These are phyloP conservation scores for Solanum okadae DNA, from an alignment of 257 asterid species.

Conservation along the genomic window DNA sequence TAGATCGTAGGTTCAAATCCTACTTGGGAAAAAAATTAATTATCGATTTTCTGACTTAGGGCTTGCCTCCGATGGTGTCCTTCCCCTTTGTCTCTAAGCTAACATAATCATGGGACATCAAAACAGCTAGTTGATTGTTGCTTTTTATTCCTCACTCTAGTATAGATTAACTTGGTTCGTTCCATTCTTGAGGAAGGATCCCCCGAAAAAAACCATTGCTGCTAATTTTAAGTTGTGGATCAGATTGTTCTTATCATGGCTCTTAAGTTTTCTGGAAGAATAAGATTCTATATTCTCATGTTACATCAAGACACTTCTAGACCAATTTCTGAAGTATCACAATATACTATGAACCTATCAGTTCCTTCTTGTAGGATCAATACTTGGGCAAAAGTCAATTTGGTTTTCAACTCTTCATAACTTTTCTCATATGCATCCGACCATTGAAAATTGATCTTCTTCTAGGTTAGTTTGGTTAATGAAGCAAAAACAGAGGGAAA, in stretches of 20 bases:
- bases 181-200: not conserved
- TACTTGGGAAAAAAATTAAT: not conserved
- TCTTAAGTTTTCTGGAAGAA: not conserved
- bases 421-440: not conserved
- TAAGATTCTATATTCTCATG: not conserved
- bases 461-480: not conserved
- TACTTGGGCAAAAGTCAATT: not conserved
- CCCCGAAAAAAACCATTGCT: not conserved
- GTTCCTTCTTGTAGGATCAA: not conserved
- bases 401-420: not conserved
- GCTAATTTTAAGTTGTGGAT: not conserved
- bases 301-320: not conserved
- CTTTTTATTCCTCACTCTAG: not conserved
- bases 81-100: not conserved
- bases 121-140: not conserved
- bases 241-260: not conserved
- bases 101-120: not conserved
- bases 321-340: not conserved
- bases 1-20: not conserved
- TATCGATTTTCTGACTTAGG: not conserved
- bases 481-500: not conserved
- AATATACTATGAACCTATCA: not conserved
- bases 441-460: not conserved
- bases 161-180: not conserved
- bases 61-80: not conserved